Conservation (phyloP, 148 eudicot genomes). For the Heliosperma pusillum region DNA sequence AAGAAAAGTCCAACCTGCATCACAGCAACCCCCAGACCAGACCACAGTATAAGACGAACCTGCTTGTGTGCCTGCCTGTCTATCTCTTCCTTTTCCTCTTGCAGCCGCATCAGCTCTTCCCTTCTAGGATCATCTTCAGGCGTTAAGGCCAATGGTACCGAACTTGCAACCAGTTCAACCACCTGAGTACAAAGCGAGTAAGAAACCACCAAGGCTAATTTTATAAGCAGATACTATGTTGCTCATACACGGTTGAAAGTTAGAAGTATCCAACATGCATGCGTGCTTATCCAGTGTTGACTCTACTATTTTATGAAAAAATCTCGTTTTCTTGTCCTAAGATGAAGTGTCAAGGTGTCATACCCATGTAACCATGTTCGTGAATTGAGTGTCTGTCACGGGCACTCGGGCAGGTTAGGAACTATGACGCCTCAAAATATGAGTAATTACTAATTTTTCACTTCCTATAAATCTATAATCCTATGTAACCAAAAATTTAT, state of each 20-base stretch:
- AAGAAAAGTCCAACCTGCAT: constrained; percentile 76
- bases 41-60: constrained; percentile 75
- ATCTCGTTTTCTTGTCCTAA: background rate
- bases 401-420: background rate
- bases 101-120: constrained; percentile 63
- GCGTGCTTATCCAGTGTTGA: background rate
- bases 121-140: constrained; percentile 78
- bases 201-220: background rate
- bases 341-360: background rate
- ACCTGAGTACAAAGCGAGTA: constrained; percentile 42
- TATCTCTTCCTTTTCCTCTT: constrained; percentile 57
- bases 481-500: background rate
- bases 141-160: constrained; percentile 80
- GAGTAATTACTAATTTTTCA: background rate
- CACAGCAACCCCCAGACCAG: constrained; percentile 60
- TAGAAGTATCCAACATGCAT: background rate
- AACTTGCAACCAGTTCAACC: constrained; percentile 77
- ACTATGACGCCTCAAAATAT: background rate
- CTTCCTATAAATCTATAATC: no score
- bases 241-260: no score
- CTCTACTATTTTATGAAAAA: background rate
- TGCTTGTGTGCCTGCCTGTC: constrained; percentile 81
- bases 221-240: no score
- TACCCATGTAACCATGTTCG: background rate
- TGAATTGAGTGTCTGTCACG: background rate